These are phyloP conservation scores for Lophiostoma macrostomum DNA, from an alignment of 495 filamentous ascomycete genomes.

Conservation along the genomic window DNA sequence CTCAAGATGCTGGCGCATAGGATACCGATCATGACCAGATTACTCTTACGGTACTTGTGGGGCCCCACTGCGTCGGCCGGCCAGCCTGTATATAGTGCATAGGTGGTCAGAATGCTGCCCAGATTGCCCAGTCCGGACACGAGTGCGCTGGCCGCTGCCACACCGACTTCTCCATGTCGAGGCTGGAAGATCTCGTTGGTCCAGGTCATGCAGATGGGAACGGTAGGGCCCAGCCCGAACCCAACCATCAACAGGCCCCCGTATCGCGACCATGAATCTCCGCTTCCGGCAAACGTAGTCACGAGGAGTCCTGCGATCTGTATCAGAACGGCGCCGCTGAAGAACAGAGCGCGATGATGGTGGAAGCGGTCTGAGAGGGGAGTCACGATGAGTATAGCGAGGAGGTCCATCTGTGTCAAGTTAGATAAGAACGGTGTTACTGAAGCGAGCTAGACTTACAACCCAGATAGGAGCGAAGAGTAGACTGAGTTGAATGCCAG, in stretches of 20 bases:
- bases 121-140: conserved; percentile 85
- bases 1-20: conserved; percentile 71
- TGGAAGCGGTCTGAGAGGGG: conserved; percentile 87
- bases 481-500: conserved; percentile 71
- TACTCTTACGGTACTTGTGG: conserved; percentile 76
- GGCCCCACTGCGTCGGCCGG: conserved; percentile 66
- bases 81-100: conserved; percentile 87
- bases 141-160: conserved; percentile 81
- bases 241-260: conserved; percentile 85
- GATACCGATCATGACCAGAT: conserved; percentile 84
- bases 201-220: conserved; percentile 92
- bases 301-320: conserved; percentile 81
- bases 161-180: conserved; percentile 85
- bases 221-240: conserved; percentile 87
- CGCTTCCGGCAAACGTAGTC: conserved; percentile 66
- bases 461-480: conserved; percentile 91
- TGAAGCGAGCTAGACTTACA: conserved; percentile 50
- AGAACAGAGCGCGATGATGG: conserved; percentile 77
- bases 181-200: conserved; percentile 86
- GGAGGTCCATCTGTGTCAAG: conserved; percentile 67
- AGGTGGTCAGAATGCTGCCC: conserved; percentile 81
- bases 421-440: conserved; percentile 21
- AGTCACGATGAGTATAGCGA: conserved; percentile 80
- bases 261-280: conserved; percentile 77
- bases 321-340: conserved; percentile 66